Evolutionary conservation across 331 rosid genomes (phyloP).

Genomic region (Telfairia occidentalis): DNA sequence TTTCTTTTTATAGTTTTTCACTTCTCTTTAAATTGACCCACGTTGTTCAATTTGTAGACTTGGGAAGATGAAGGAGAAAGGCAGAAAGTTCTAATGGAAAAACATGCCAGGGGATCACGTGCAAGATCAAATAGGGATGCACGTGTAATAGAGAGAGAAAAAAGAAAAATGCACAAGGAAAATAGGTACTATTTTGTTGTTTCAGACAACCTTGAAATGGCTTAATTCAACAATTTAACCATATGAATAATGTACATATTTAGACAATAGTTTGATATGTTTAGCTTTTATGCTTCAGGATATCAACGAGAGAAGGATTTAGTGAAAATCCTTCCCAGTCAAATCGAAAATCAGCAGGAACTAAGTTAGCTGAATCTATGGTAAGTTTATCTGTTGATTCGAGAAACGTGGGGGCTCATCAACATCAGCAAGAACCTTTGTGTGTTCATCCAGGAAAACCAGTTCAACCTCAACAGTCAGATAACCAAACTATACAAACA

Average conservation of each 20-base stretch:
- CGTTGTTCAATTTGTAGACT: conserved; percentile 28
- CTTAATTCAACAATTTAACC: neutral
- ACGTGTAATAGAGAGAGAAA: conserved; percentile 49
- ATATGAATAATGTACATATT: neutral
- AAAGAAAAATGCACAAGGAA: conserved; percentile 25
- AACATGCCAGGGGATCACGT: conserved; percentile 61
- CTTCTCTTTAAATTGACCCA: conserved; percentile 7
- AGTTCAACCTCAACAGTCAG: neutral
- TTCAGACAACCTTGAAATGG: neutral
- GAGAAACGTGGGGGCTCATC: neutral
- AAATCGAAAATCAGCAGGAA: conserved; percentile 14
- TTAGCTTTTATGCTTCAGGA: conserved; percentile 27
- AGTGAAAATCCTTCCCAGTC: conserved; percentile 24
- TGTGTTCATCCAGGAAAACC: neutral
- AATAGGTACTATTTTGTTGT: conserved; percentile 34
- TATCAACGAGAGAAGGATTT: conserved; percentile 29
- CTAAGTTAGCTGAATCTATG: neutral
- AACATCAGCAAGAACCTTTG: neutral
- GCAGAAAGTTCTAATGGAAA: conserved; percentile 50
- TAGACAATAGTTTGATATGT: neutral
- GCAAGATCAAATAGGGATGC: conserved; percentile 66
- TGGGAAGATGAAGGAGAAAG: conserved; percentile 73
- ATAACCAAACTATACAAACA: neutral
- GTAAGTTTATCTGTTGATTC: neutral
- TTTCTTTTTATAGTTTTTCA: neutral